phyloP scores from a whole-genome alignment of 2,329 filamentous ascomycete genomes.

The Xylariaceae sp. region DNA sequence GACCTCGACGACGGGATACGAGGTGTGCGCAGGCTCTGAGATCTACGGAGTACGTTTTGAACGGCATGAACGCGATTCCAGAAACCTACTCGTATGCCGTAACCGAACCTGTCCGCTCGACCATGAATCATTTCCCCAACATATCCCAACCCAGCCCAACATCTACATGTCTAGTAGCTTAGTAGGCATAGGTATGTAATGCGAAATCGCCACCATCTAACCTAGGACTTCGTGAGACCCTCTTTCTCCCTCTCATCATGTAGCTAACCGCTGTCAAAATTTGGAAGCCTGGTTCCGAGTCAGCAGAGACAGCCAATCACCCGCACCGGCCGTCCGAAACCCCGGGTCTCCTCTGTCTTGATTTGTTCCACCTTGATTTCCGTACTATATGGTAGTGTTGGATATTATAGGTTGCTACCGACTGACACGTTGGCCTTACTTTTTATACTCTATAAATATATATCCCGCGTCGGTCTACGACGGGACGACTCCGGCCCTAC shows the following conservation, averaged over 20 bases:
- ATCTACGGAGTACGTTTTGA: slow-evolving; percentile 2
- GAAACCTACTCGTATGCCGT: neutral
- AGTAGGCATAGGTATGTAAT: neutral
- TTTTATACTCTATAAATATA: no score
- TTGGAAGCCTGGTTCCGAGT: neutral
- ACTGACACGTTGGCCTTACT: slow-evolving; percentile 15
- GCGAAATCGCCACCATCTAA: slow-evolving; percentile 1
- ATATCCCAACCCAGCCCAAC: neutral
- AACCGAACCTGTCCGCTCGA: slow-evolving; percentile 8
- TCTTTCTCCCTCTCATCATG: slow-evolving; percentile 4
- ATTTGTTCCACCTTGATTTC: neutral
- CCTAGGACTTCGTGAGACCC: slow-evolving; percentile 1
- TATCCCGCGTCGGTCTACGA: neutral
- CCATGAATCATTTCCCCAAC: neutral
- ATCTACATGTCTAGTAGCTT: no score
- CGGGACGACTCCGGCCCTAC: neutral
- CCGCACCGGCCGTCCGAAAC: neutral
- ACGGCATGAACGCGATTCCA: slow-evolving; percentile 8
- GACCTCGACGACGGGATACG: neutral
- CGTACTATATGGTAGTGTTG: neutral
- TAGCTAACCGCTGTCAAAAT: slow-evolving; percentile 15
- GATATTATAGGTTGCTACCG: neutral
- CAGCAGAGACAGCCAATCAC: neutral
- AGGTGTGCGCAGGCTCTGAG: slow-evolving; percentile 3
- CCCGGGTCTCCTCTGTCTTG: neutral